Evolutionary conservation across 2,329 filamentous ascomycete genomes (phyloP).

Genomic region (Penicillium sp.): DNA sequence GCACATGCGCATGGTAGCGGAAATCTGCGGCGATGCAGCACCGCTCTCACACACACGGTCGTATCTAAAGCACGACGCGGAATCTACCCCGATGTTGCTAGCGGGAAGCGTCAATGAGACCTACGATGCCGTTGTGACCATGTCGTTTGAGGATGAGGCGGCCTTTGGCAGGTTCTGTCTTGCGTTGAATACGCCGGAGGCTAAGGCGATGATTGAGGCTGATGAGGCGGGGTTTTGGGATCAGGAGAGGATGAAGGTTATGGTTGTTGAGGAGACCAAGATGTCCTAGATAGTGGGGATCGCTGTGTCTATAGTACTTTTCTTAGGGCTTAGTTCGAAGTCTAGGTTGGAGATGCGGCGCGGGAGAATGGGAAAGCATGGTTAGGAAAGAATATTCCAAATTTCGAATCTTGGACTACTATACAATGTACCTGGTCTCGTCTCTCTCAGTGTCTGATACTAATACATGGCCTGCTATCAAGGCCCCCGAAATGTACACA

Average conservation of each 20-base stretch:
- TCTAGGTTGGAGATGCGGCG: background rate
- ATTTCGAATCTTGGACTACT: background rate
- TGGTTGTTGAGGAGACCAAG: background rate
- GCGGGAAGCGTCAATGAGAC: background rate
- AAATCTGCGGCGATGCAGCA: background rate
- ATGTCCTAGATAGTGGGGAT: no score
- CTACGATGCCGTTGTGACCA: background rate
- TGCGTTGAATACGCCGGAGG: background rate
- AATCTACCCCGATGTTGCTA: background rate
- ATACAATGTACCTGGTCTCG: background rate
- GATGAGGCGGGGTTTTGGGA: conserved; percentile 5
- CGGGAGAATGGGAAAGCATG: background rate
- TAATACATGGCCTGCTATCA: conserved; percentile 6
- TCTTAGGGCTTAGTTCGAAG: no score
- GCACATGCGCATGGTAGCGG: background rate
- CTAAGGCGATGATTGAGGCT: background rate
- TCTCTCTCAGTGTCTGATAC: conserved; percentile 2
- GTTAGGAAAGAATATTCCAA: background rate
- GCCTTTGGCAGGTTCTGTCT: background rate
- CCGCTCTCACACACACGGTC: background rate
- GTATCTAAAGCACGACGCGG: background rate
- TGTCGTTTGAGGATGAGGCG: background rate
- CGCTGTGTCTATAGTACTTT: background rate
- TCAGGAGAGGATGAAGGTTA: conserved; percentile 1
- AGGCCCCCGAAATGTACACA: background rate